Conservation (phyloP, 1,139 yeast genomes). For the Yamadazyma friedrichii region DNA sequence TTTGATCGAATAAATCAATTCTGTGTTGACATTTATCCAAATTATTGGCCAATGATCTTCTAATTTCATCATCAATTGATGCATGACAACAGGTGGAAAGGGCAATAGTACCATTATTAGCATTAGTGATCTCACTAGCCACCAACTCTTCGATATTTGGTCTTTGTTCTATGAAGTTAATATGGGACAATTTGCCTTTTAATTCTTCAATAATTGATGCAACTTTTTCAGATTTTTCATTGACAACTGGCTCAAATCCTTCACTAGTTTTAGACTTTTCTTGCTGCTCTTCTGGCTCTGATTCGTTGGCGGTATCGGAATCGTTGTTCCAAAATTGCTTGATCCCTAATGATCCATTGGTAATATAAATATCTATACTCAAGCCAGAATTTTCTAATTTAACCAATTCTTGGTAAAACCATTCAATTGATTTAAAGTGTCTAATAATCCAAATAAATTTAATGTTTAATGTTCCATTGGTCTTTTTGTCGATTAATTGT, state of each 20-base stretch:
- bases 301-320: conserved; percentile 6
- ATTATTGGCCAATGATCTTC: conserved; percentile 31
- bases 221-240: conserved; percentile 16
- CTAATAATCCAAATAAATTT: conserved; percentile 39
- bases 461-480: conserved; percentile 12
- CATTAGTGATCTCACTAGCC: conserved; percentile 27
- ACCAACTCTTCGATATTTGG: conserved; percentile 42
- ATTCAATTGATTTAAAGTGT: conserved; percentile 44
- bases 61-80: conserved; percentile 37
- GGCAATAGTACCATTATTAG: conserved; percentile 31
- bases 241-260: neutral
- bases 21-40: conserved; percentile 28
- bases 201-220: conserved; percentile 18
- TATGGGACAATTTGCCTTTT: conserved; percentile 20
- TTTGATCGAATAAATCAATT: conserved; percentile 42
- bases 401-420: conserved; percentile 48
- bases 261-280: conserved; percentile 2
- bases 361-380: conserved; percentile 36
- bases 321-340: conserved; percentile 23
- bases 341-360: conserved; percentile 18
- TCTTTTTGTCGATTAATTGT: conserved; percentile 16
- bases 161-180: conserved; percentile 36
- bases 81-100: conserved; percentile 44
- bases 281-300: conserved; percentile 7
- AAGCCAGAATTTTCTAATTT: conserved; percentile 23